Base-by-base conservation (phyloP, 2,329 filamentous ascomycete genomes). In the Leptoxyphium fumago region DNA sequence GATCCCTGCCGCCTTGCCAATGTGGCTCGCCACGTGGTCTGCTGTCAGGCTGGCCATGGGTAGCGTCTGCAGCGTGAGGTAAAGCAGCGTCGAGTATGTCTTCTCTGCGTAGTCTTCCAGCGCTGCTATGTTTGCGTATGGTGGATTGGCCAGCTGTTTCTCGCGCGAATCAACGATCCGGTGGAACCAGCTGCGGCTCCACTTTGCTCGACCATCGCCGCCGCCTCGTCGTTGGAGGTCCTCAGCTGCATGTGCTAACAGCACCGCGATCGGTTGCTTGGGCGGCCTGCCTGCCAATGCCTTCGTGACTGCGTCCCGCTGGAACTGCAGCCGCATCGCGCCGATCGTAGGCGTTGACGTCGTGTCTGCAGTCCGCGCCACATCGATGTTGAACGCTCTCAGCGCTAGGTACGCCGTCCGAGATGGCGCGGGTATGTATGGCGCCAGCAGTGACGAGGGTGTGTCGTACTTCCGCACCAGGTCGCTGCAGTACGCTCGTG, bases 1-100 rank as follows among this genome's bases (percentile, higher is more conserved):
- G 44, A 98, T 95, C 8, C 91, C 91, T 41, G 79, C 82, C 0
- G 91, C 88, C 59, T 98, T 98, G 43, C 91, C 91, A 46, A 96
- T 84, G 61, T 98, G 91, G 44, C 84, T 93, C 8, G 89, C 89
- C 14, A 98, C 71, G 64, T 98, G 91, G 57, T 98, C 91, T 38
- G 87, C 78, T 18, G 88, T 82, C 55, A 94, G 73, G 1, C 84
- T 93, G 9, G 79, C 76, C 56, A 95, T 70, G 0, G 86, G 83
- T 45, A 95, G 66, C 6, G 82, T 73, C 14, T 85, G 85, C 32
- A 96, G 68, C 0, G 83, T 89, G 49, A 93, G 73, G 61, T 98
- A 98, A 64, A 94, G 77, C 39, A 96, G 70, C 0, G 86, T 94
- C 14, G 87, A 87, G 64, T 96, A 96, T 1, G 91, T 96, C 54